Evolutionary conservation across 768 basidiomycete species (phyloP).

Genomic region (Amanita molliuscula): DNA sequence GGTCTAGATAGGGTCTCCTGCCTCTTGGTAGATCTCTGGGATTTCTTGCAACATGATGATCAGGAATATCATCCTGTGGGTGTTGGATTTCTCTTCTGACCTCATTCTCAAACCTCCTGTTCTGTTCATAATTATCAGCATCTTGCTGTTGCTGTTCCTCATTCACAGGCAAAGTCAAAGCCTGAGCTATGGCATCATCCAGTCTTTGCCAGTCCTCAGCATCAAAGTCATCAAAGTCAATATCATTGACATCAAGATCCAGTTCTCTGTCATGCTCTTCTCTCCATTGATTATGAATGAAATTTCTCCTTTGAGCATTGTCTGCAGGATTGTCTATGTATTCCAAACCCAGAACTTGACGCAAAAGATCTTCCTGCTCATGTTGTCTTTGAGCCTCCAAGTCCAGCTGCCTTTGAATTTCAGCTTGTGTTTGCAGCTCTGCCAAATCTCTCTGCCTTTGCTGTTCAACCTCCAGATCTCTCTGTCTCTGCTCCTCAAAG

Average conservation of each 20-base stretch:
- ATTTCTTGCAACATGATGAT: not conserved
- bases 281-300: too few species aligned
- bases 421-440: not conserved
- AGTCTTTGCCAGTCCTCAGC: not conserved
- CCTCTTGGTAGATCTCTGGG: not conserved
- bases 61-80: not conserved
- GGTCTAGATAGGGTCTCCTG: not conserved
- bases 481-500: too few species aligned
- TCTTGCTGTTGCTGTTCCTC: not conserved
- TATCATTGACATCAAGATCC: too few species aligned
- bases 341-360: not conserved
- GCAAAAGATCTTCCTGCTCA: not conserved
- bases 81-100: not conserved
- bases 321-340: not conserved
- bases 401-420: not conserved
- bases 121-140: not conserved
- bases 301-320: not conserved
- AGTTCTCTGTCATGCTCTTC: too few species aligned
- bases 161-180: not conserved
- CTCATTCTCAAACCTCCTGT: not conserved
- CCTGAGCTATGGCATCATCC: not conserved
- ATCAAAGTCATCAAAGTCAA: not conserved
- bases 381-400: not conserved
- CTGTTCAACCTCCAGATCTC: too few species aligned
- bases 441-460: not conserved